Evolutionary conservation across 306 rosid species (phyloP), one percentile per base, ranked within the genome.

Genomic region (Herpetospermum pedunculosum): DNA sequence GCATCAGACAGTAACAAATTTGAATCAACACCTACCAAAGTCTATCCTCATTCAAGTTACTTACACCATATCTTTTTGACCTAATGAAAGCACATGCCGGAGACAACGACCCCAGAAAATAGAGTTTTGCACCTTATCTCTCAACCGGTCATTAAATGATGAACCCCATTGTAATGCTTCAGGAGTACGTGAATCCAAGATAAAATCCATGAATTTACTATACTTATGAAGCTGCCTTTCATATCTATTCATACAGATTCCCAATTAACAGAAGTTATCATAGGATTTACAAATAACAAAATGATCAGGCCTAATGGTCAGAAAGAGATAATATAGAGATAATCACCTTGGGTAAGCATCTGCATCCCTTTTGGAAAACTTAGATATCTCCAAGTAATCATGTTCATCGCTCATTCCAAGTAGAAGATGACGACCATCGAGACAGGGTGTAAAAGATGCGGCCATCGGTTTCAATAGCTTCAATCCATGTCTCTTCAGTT

Each of bases 21-120:
- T 43, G 54, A 65, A 58, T 40, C 23, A 38, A 67, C 8, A 5
- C 23, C 40, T 25, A 52, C 48, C 16, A 18, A 76, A 53, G 30
- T 16, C n/a, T 37, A 18, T 9, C 48, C 29, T 37, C n/a, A 5
- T 65, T 38, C 32, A 65, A 37, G 14, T 29, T 73, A 78, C 90
- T 78, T 68, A 90, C 97, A 88, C 88, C 90, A 88, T 79, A 78
- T 87, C 87, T 77, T 88, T 88, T 79, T 87, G 89, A 41, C 92
- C 92, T 84, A 88, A 54, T 64, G 86, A 78, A 41, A 91, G 77
- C 57, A 72, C 89, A 69, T 84, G 92, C 55, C 80, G 80, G 60
- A 91, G 77, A 81, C 76, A 78, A 78, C 81, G 82, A 18, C 88
- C 87, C 97, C 95, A 91, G 75, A 91, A 88, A 28, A 77, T 84